Evolutionary conservation across 441 rosid genomes (phyloP), one percentile per base, ranked within the genome.

Genomic region (Adansonia rubrostipa): DNA sequence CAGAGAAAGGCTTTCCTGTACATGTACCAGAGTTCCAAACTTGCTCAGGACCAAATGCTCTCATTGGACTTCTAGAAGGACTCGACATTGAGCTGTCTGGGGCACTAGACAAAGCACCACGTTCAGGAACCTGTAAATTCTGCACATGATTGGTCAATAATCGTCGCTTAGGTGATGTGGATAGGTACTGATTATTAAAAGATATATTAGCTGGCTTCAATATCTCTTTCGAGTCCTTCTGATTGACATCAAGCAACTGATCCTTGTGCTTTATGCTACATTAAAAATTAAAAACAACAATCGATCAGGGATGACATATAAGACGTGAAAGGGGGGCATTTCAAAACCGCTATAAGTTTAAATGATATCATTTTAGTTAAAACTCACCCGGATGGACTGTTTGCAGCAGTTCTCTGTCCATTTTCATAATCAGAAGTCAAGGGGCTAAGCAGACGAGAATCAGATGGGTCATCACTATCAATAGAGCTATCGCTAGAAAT

Each of bases 81-180:
- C 99, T 96, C 74, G 99, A 96, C 91, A 93, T 77, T 77, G 95
- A 92, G 87, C 98, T 94, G 78, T 96, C 98, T 33, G 97, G 94
- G 80, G 99, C 97, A 87, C 94, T 89, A 80, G 67, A 88, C 71
- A 92, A 87, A 47, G 86, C 89, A 75, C 90, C 89, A 8, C 85
- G 88, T 69, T 79, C 80, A 51, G 96, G 96, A 86, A 88, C 84
- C 81, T 93, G 98, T 81, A 96, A 54, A 83, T 86, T 91, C 73
- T 87, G 94, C 61, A 95, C 88, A 75, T 83, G 91, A 71, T 79
- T 77, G 69, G 88, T 75, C 28, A 87, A 70, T 75, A 89, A 88
- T 79, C 86, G 83, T 81, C 85, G 82, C 81, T 85, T 91, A 3
- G 96, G 93, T 73, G 98, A 91, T 67, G 87, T 73, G 0, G 95